Evolutionary conservation across 2,329 filamentous ascomycete species (phyloP), one percentile per base, ranked within the genome.

Genomic region (Phaeophleospora eucalypticola): DNA sequence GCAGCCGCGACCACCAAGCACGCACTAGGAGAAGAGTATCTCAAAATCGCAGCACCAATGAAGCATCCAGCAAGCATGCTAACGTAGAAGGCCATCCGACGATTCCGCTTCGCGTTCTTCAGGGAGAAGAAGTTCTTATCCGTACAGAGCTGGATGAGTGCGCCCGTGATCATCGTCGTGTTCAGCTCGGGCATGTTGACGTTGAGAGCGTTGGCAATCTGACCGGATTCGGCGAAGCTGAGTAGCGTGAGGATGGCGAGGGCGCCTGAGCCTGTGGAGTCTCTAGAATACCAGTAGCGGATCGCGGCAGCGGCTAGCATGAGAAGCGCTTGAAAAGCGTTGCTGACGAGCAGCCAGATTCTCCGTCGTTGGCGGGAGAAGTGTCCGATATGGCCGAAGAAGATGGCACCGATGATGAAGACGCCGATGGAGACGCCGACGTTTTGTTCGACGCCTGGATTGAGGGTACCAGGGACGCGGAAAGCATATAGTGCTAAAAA

Each of bases 101-200:
- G 54, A 50, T 58, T 54, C 18, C 60, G 49, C 32, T 52, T 57
- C 1, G 45, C 27, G 33, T 61, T 61, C 3, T 51, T 43, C 21
- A 52, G 39, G 3, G 45, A 36, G 37, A 61, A 56, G 12, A 63
- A 39, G 2, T 53, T 46, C 14, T 38, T 38, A 44, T 63, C 59
- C 9, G 51, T 57, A 10, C 56, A 55, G 10, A 62, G 42, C 43
- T 58, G 54, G 15, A 63, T 56, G 14, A 62, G 27, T 12, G 59
- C 58, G 8, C 59, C 60, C 1, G 60, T 63, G 21, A 63, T 52
- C 60, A 62, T 63, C 15, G 60, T 63, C 4, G 60, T 63, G 43
- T 63, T 62, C 17, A 63, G 29, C 43, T 63, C 60, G 3, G 59
- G 57, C 56, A 62, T 56, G 2, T 48, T 45, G 17, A 58, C 51